A percentile compares a stretch with the other conserved stretches of the same genome.
Conservation (phyloP, 192 early-diverging fungal species). For the Rhizophlyctis rosea region DNA sequence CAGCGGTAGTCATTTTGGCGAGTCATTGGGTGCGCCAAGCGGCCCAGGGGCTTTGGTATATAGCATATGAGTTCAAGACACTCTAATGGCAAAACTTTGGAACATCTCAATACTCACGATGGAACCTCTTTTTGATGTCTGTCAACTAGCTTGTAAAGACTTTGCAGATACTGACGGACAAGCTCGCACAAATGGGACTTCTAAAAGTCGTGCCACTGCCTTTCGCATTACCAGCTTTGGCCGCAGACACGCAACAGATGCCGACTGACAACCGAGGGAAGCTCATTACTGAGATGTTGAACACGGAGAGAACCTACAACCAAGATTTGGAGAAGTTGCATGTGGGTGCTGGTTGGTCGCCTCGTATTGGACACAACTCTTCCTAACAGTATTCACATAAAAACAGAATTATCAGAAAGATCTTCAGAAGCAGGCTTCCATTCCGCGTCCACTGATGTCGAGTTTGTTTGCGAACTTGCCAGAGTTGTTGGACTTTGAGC, state of each 20-base stretch:
- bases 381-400: not conserved
- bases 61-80: constrained; percentile 7
- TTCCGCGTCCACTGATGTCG: constrained; percentile 73
- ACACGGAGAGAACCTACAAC: constrained; percentile 91
- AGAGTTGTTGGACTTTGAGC: constrained; percentile 93
- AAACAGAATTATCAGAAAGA: constrained; percentile 40
- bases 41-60: no score
- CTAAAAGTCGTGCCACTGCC: constrained; percentile 49
- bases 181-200: constrained; percentile 68
- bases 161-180: constrained; percentile 71
- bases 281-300: constrained; percentile 82
- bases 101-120: not conserved
- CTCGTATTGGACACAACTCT: no score
- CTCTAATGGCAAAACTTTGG: no score
- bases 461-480: constrained; percentile 91
- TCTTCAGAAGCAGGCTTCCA: constrained; percentile 48
- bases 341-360: constrained; percentile 19
- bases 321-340: constrained; percentile 82
- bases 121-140: not conserved
- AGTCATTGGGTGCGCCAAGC: no score
- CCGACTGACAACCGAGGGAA: constrained; percentile 88
- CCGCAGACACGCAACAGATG: no score
- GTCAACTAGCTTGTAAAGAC: constrained; percentile 59
- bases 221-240: constrained; percentile 28
- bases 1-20: not conserved